Base-by-base conservation (phyloP, 139 green algal species). In the Chlorokybus atmophyticus region DNA sequence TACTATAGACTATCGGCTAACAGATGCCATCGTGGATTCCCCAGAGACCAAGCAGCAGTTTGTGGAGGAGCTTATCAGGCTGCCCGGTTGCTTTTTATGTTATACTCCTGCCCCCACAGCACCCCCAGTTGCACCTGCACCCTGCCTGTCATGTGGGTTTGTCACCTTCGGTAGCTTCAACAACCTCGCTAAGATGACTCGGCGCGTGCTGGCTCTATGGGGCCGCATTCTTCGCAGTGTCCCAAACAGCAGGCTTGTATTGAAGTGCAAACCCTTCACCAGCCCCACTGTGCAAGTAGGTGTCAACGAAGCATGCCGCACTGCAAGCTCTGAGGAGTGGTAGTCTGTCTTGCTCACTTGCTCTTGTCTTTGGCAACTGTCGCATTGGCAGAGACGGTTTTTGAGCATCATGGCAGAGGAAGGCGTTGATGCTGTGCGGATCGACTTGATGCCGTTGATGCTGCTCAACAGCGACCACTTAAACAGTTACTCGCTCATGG, bases 101-200 rank as follows among this genome's bases (percentile, higher is more conserved):
- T 98, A 98, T 75, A 95, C 85, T 1, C 90, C 90, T 19, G 60
- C 80, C 1, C 40, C 25, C 29, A 81, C 93, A 50, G 79, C 82
- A 4, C 64, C 79, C 7, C 55, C 55, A 8, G 10, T 44, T 10
- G 39, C 62, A 7, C 79, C 82, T 0, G 56, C 78, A 27, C 85
- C 91, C 7, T 35, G 44, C 17, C 79, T 84, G 35, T n/a, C n/a
- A n/a, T n/a, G n/a, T n/a, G 85, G 88, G 32, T 94, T 85, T 54
- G 57, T 98, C 32, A 98, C 90, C 0, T 98, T 98, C 71, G 90
- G 90, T 38, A 88, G 74, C 51, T 98, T 97, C 82, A 98, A 98
- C 73, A 84, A 84, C 56, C 79, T 98, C 39, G 90, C 90, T 32
- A 98, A 98, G 62, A 70, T 70, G 8, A 73, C 54, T 3, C 58